Evolutionary conservation across 208 protist genomes (phyloP), one percentile per base, ranked within the genome.

Genomic region (Acanthamoeba triangularis): DNA sequence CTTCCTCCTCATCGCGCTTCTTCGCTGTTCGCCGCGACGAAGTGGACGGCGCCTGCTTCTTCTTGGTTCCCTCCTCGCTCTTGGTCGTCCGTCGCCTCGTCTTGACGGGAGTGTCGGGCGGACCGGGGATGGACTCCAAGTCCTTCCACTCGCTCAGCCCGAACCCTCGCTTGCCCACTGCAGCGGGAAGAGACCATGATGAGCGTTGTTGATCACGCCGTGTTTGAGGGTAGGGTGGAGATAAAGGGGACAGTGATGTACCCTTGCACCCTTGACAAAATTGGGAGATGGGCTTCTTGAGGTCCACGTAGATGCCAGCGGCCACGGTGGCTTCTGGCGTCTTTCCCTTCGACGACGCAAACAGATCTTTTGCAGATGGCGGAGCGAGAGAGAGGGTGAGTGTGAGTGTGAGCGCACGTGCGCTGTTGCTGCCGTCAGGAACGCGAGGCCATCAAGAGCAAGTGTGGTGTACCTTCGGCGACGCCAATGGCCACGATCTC

Each of bases 141-240:
- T 78, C 35, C 33, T 35, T 78, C 69, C 69, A 78, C 35, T 78
- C 69, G 35, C 69, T 78, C 69, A 78, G 35, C 33, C 69, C 69
- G 33, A 78, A 78, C 13, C 69, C 69, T 44, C 69, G 69, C 69
- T 78, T 78, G 69, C 69, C 69, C 69, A 78, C 69, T 78, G 69
- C 28, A 28, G 0, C 65, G 61, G 16, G 4, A 23, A 33, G n/a
- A n/a, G n/a, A n/a, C n/a, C n/a, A n/a, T n/a, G n/a, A n/a, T n/a
- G n/a, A n/a, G n/a, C n/a, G n/a, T n/a, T n/a, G n/a, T n/a, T n/a
- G n/a, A n/a, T n/a, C n/a, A n/a, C n/a, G n/a, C n/a, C n/a, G n/a
- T n/a, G n/a, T n/a, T n/a, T n/a, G 49, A 54, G 13, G 49, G 49
- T 5, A 54, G 13, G 49, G 8, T 16, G 54, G 10, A 20, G 1